Base-by-base conservation (phyloP, 768 basidiomycete genomes). In the Asterophora lycoperdoides region DNA sequence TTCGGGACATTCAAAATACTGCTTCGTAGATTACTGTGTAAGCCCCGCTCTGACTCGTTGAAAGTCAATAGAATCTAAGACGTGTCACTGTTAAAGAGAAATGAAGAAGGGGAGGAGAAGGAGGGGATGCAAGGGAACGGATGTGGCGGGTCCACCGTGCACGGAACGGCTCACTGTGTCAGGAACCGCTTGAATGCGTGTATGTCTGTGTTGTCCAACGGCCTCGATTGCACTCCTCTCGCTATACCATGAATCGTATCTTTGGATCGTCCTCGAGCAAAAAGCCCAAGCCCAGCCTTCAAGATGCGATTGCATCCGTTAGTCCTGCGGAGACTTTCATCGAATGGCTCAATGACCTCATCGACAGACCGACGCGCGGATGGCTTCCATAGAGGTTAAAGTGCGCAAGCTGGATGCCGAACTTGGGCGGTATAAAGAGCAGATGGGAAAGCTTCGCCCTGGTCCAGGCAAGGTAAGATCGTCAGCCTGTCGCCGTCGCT, bases 321-420 rank as follows among this genome's bases (percentile, higher is more conserved):
- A 64, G 83, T 71, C 39, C 41, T 26, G 32, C 19, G 28, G 33
- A 39, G 37, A 7, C 18, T 46, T 48, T 41, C 36, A 44, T 15
- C 49, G 44, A 34, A 49, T 39, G 44, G 36, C 45, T 34, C 10
- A 44, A 38, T 48, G 30, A 55, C 50, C 30, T 35, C 53, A 51
- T 50, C 36, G 23, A 29, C 46, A 96, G 93, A 96, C 93, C 64
- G 94, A 97, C 64, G 66, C 79, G 1, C 83, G 94, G 45, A 78
- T 91, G 65, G 83, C 84, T 20, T 83, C 88, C 10, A 89, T 96
- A 54, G 93, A 99, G 65, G 94, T 97, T 64, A 99, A 98, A 74
- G 74, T 99, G 58, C 88, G 86, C 72, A 99, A 98, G 67, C 78
- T 99, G 23, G 94, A 98, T 60, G 94, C 85, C 5, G 96, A 99